Base-by-base conservation (phyloP, 75 land plant species). In the Selaginella moellendorffii region DNA sequence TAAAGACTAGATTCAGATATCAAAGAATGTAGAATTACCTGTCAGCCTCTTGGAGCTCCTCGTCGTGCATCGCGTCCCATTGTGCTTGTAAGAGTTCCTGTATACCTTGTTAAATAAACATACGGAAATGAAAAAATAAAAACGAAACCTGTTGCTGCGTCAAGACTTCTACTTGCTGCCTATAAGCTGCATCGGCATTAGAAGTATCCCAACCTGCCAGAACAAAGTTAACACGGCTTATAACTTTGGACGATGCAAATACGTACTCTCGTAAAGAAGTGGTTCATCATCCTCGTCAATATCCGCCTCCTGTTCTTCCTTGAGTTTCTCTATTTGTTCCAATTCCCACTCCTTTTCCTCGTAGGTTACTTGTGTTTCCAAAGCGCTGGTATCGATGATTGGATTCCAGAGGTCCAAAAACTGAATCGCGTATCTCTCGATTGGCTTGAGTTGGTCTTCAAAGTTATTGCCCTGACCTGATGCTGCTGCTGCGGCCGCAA, bases 261-360 rank as follows among this genome's bases (percentile, higher is more conserved):
- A 64, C 96, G 73, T 90, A 95, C 99, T 88, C 73, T 95, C 99
- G 78, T 95, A 90, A 36, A 86, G 67, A 0, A 95, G 67, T 28
- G 99, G 99, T 66, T 95, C 99, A 54, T 95, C 84, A 68, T 95
- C 99, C 63, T 95, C 91, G 77, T 90, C 99, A 63, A 84, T 90
- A 62, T 95, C 99, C 31, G 99, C 97, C 65, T 95, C 99, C 73
- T 85, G 82, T 53, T 83, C 99, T 64, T 90, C 97, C 76, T 95
- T 95, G 2, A 84, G 73, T 71, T 81, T 84, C 78, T 95, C 97
- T 64, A 95, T 77, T 0, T 83, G 85, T 67, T 90, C 99, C 42
- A 95, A 65, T 63, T 95, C 97, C 99, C 99, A 95, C 52, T 95
- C 99, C 69, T 68, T 71, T 64, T 95, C 99, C 72, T 86, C 88